Evolutionary conservation across 2,329 filamentous ascomycete species (phyloP).

Genomic region (Metarhizium brunneum): DNA sequence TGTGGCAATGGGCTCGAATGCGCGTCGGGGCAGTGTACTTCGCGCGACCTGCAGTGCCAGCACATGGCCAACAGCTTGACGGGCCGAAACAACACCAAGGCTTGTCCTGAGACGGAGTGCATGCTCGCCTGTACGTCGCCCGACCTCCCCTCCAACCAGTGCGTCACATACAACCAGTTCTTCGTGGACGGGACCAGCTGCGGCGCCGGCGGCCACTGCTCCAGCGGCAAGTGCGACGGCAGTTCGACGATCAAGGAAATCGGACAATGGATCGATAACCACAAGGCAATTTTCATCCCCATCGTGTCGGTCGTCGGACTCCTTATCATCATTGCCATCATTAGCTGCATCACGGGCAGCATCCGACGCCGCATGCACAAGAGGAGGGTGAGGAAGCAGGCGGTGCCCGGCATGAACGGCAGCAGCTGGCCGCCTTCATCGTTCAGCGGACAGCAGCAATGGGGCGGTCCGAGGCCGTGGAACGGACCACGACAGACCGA

Average conservation of each 20-base stretch:
- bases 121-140: constrained; percentile 67
- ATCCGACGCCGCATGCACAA: constrained; percentile 16
- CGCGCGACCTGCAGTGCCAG: constrained; percentile 80
- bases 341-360: constrained; percentile 54
- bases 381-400: constrained; percentile 16
- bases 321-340: constrained; percentile 59
- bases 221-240: constrained; percentile 69
- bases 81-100: constrained; percentile 65
- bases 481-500: background rate
- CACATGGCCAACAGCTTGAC: constrained; percentile 70
- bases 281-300: constrained; percentile 78
- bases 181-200: constrained; percentile 90
- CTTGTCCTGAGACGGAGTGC: constrained; percentile 62
- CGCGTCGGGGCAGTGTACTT: constrained; percentile 90
- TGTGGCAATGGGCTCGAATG: constrained; percentile 70
- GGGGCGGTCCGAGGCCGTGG: background rate
- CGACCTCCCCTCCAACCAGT: constrained; percentile 54
- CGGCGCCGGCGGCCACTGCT: constrained; percentile 67
- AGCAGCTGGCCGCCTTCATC: constrained; percentile 13
- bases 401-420: constrained; percentile 11
- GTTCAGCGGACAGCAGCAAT: constrained; percentile 1
- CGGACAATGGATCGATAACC: constrained; percentile 62
- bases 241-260: constrained; percentile 62
- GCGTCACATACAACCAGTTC: constrained; percentile 75
- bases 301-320: constrained; percentile 63